Evolutionary conservation across 2,329 filamentous ascomycete genomes (phyloP), one percentile per base, ranked within the genome.

Genomic region (Pseudocercospora cruenta): DNA sequence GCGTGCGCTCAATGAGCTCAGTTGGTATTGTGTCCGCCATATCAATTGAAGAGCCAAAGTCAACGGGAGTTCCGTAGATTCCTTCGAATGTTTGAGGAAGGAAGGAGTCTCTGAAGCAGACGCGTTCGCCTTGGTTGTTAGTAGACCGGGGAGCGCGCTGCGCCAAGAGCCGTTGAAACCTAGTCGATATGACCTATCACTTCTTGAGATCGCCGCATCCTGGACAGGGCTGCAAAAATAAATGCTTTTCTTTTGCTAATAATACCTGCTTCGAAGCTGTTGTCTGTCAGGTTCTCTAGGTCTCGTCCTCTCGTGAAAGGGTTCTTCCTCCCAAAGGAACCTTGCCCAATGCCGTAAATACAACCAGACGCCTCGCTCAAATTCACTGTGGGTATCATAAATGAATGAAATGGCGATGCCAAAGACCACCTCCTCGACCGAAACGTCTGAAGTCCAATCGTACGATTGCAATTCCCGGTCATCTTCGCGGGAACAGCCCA

Each of bases 401-500:
- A 49, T 47, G 39, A 60, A 47, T 45, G 31, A 45, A 47, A 31
- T 47, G 22, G 24, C 16, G 22, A 43, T 43, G 57, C 1, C 45
- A 4, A 8, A n/a, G 14, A 26, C 58, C 24, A 45, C 26, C 24
- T 28, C 36, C 16, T 24, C 28, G 9, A 10, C 51, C 31, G 16
- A 26, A 31, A 55, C 14, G 33, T 16, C 12, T 31, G 14, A 24
- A 22, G 14, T 24, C 26, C 24, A 55, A 33, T 1, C 16, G 22
- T 16, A 14, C 62, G 21, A 45, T 36, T 31, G 24, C 45, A 24
- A 16, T 24, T 33, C 43, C 24, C 28, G 36, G 19, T 58, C 31
- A 70, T 53, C 63, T 61, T 57, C 71, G 66, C n/a, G 74, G 75
- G 47, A 76, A 78, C 6, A 76, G 67, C 14, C 69, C 66, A 39